These are phyloP conservation scores for Musa beccarii DNA, from an alignment of 176 grass and related monocot genomes.

Conservation along the genomic window DNA sequence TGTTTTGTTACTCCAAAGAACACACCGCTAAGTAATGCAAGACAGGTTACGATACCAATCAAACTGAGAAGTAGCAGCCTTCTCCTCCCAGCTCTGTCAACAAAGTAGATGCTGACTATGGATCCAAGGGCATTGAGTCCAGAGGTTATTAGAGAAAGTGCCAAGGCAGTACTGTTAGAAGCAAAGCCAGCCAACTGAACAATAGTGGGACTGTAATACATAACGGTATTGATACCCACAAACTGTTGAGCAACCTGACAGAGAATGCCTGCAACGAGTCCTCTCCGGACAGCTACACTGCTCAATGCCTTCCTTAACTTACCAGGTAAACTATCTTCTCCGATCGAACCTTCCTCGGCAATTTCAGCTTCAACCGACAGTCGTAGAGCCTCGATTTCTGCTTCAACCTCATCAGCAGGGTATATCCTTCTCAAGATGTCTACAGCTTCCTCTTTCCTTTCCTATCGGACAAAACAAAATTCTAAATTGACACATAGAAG, in stretches of 20 bases:
- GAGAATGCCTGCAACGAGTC: conserved; percentile 61
- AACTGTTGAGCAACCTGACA: conserved; percentile 90
- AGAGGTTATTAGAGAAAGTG: conserved; percentile 77
- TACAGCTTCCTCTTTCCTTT: conserved; percentile 67
- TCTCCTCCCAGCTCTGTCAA: conserved; percentile 63
- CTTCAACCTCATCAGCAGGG: conserved; percentile 65
- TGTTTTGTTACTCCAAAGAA: conserved; percentile 52
- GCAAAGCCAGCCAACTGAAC: conserved; percentile 81
- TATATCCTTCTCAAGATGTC: conserved; percentile 77
- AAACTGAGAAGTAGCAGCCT: conserved; percentile 76
- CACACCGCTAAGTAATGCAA: conserved; percentile 49
- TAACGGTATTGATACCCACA: conserved; percentile 93
- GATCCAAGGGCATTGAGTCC: conserved; percentile 79
- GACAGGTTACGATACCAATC: conserved; percentile 55
- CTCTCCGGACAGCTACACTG: conserved; percentile 57
- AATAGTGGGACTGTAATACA: conserved; percentile 99
- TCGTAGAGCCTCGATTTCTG: conserved; percentile 70
- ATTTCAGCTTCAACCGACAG: conserved; percentile 70
- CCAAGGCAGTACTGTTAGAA: conserved; percentile 74
- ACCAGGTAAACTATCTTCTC: conserved; percentile 31
- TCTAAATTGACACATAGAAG: too few relatives aligned
- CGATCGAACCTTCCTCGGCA: conserved; percentile 64
- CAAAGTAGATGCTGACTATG: conserved; percentile 87
- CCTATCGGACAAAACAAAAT: conserved; percentile 31
- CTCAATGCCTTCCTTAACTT: conserved; percentile 69